Conservation (phyloP, 83 land plant species). For the Larix sibirica region DNA sequence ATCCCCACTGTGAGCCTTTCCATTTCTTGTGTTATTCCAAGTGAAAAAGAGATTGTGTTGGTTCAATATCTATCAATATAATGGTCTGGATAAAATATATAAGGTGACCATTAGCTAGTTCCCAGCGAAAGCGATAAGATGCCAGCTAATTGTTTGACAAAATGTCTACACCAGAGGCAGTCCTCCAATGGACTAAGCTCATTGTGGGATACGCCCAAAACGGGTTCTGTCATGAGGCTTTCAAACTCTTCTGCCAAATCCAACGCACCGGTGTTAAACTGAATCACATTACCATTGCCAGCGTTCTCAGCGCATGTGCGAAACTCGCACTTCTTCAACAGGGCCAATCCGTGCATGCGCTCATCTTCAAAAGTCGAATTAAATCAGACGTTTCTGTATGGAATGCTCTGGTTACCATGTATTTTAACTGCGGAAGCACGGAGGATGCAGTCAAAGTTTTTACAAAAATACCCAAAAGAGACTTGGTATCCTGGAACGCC, state of each 20-base stretch:
- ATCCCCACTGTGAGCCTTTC: too few relatives aligned
- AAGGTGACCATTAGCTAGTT: too few relatives aligned
- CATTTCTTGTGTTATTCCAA: too few relatives aligned
- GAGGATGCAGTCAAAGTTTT: conserved; percentile 20
- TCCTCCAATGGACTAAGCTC: neutral
- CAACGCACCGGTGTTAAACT: conserved; percentile 23
- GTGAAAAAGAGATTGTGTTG: too few relatives aligned
- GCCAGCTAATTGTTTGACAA: conserved; percentile 9
- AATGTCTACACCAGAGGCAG: neutral
- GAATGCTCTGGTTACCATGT: conserved; percentile 28
- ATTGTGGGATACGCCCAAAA: conserved; percentile 11
- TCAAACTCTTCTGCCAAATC: conserved; percentile 45
- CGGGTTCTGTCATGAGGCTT: conserved; percentile 13
- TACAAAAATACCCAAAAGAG: neutral
- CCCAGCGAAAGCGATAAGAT: neutral
- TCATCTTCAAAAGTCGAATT: conserved; percentile 27
- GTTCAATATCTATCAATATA: too few relatives aligned
- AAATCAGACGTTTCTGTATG: conserved; percentile 14
- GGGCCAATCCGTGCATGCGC: conserved; percentile 27
- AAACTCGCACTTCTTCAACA: conserved; percentile 23
- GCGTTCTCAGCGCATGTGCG: conserved; percentile 43
- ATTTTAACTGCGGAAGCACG: conserved; percentile 29
- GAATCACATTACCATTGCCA: conserved; percentile 28
- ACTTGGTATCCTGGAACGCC: conserved; percentile 43
- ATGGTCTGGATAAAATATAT: too few relatives aligned